Evolutionary conservation across 768 basidiomycete genomes (phyloP), one percentile per base, ranked within the genome.

Genomic region (Mycena indigotica): DNA sequence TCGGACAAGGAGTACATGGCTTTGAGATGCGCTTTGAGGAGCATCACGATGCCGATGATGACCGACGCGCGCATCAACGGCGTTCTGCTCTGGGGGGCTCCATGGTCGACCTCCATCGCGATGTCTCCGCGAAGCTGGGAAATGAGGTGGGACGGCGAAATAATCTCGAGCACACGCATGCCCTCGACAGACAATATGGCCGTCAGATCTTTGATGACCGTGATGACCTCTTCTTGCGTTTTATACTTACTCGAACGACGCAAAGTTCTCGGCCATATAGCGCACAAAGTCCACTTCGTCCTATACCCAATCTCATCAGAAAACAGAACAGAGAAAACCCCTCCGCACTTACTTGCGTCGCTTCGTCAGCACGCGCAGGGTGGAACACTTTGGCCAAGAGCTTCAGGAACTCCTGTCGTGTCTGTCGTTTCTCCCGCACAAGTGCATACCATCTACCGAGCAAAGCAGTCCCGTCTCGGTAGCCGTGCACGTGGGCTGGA

Each of bases 261-360:
- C 82, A 56, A 98, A 88, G 67, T 98, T 98, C 69, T 98, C 97
- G 0, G 93, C 88, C 84, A 98, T 91, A 74, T 94, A 99, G 53
- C 95, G 87, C 3, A 82, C 82, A 68, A 98, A 93, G 49, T 89
- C 85, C 52, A 95, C 79, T 65, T 97, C 91, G 59, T 89, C 84
- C 88, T 95, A 46, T 13, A 54, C 15, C 49, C 54, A n/a, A 40
- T 24, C 39, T 66, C 13, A 60, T 35, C 32, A 28, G 24, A 49
- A 17, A 30, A 32, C 29, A 32, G 3, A 40, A 17, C 24, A 4
- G n/a, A 24, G 15, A 21, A 32, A 21, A 15, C 3, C 5, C 17
- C 8, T 35, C 10, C 4, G 15, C 15, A 61, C 71, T 48, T 53
- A 86, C 88, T 76, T 87, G 87, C 0, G 84, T 75, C 12, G 85